Evolutionary conservation across 1,284 basidiomycete species (phyloP).

Genomic region (Coriolopsis trogii): DNA sequence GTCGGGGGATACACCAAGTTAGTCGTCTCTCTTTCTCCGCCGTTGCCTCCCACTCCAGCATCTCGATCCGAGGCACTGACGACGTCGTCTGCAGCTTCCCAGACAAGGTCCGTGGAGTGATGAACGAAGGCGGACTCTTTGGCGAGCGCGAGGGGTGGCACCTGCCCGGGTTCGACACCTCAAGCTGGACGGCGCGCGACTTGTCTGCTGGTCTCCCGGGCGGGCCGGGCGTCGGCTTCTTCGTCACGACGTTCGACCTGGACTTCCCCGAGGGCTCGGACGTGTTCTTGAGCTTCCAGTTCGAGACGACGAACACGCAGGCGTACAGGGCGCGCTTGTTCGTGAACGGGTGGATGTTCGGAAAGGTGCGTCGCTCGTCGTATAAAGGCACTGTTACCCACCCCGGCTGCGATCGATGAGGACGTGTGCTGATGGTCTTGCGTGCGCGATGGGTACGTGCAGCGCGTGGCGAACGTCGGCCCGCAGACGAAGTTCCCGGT

Average conservation of each 20-base stretch:
- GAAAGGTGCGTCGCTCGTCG: constrained; percentile 57
- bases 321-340: constrained; percentile 74
- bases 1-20: constrained; percentile 74
- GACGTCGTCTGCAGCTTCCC: constrained; percentile 49
- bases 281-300: constrained; percentile 68
- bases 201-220: constrained; percentile 61
- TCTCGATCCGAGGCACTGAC: neutral
- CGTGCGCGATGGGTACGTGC: too few relatives aligned
- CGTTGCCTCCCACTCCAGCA: too few relatives aligned
- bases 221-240: constrained; percentile 77
- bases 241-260: constrained; percentile 74
- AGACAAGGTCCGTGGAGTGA: constrained; percentile 69
- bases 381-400: neutral
- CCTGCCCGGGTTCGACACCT: constrained; percentile 68
- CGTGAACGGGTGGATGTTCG: constrained; percentile 87
- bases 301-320: constrained; percentile 42
- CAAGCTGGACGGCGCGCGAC: constrained; percentile 54
- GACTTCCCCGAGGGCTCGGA: constrained; percentile 60
- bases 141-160: constrained; percentile 84
- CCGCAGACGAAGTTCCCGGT: constrained; percentile 81
- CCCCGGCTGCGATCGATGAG: neutral
- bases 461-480: constrained; percentile 40
- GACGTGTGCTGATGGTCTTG: too few relatives aligned
- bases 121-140: constrained; percentile 82
- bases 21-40: constrained; percentile 13